phyloP scores from a whole-genome alignment of 129 eudicot genomes.

The Centrapalus pauciflorus region DNA sequence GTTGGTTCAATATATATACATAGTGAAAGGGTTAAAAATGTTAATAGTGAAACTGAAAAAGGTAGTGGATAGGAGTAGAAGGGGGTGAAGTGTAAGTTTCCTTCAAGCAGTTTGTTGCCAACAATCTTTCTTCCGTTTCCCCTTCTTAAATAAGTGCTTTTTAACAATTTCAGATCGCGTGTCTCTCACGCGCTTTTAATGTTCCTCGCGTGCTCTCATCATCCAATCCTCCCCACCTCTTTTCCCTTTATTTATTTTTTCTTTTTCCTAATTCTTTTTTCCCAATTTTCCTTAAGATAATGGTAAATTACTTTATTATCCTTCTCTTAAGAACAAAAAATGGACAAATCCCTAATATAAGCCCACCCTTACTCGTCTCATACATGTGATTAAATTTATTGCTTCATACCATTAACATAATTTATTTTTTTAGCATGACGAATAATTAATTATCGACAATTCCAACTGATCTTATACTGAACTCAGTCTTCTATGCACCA shows the following conservation, averaged over 20 bases:
- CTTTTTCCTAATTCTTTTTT: neutral
- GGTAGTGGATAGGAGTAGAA: neutral
- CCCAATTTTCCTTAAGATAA: neutral
- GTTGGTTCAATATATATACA: slow-evolving; percentile 27
- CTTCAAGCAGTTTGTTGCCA: slow-evolving; percentile 30
- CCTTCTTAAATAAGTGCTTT: slow-evolving; percentile 23
- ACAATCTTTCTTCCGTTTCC: slow-evolving; percentile 33
- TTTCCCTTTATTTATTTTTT: neutral
- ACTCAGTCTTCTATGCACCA: no score
- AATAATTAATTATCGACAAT: no score
- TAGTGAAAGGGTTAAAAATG: slow-evolving; percentile 29
- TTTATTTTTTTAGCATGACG: no score
- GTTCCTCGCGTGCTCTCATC: slow-evolving; percentile 37
- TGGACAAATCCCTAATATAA: neutral
- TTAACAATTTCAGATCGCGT: slow-evolving; percentile 18
- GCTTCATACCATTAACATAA: no score
- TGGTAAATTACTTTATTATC: neutral
- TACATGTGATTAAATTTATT: no score
- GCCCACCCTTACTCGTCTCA: no score
- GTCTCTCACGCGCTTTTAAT: slow-evolving; percentile 31
- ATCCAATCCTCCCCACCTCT: slow-evolving; percentile 26
- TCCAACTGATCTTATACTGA: no score
- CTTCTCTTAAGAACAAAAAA: neutral
- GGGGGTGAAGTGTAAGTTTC: slow-evolving; percentile 22
- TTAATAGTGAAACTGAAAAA: slow-evolving; percentile 24